These are phyloP conservation scores for Punica granatum DNA, from an alignment of 345 rosid genomes.

Conservation along the genomic window DNA sequence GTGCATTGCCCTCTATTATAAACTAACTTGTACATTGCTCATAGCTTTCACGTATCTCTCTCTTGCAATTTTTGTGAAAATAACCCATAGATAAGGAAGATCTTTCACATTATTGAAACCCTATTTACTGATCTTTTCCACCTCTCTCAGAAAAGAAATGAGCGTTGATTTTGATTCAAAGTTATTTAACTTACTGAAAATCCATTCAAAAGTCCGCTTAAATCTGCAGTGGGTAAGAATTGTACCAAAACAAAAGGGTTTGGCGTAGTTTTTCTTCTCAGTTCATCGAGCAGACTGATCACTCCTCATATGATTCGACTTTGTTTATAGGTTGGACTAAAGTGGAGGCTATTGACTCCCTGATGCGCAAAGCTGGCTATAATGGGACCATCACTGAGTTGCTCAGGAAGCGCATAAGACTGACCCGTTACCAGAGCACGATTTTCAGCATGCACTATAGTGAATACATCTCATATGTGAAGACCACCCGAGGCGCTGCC, in stretches of 20 bases:
- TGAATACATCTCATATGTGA: constrained; percentile 68
- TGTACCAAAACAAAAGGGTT: background rate
- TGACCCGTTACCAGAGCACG: constrained; percentile 97
- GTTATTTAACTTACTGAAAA: no score
- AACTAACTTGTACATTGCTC: background rate
- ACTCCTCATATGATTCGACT: background rate
- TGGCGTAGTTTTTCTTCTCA: background rate
- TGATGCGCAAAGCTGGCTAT: constrained; percentile 86
- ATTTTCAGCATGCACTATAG: constrained; percentile 67
- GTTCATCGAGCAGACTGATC: background rate
- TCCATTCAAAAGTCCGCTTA: no score
- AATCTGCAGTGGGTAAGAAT: background rate
- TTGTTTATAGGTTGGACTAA: constrained; percentile 66
- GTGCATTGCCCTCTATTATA: no score
- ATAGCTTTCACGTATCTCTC: no score
- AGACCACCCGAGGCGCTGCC: constrained; percentile 55
- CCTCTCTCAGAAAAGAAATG: background rate
- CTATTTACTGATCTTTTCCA: background rate
- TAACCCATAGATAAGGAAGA: background rate
- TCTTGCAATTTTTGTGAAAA: background rate
- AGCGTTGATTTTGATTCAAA: background rate
- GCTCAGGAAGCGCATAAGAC: constrained; percentile 50
- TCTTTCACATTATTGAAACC: background rate
- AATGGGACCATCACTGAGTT: constrained; percentile 52
- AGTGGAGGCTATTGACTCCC: constrained; percentile 78